Evolutionary conservation across 495 filamentous ascomycete species (phyloP), one percentile per base, ranked within the genome.

Genomic region (Eremomyces bilateralis): DNA sequence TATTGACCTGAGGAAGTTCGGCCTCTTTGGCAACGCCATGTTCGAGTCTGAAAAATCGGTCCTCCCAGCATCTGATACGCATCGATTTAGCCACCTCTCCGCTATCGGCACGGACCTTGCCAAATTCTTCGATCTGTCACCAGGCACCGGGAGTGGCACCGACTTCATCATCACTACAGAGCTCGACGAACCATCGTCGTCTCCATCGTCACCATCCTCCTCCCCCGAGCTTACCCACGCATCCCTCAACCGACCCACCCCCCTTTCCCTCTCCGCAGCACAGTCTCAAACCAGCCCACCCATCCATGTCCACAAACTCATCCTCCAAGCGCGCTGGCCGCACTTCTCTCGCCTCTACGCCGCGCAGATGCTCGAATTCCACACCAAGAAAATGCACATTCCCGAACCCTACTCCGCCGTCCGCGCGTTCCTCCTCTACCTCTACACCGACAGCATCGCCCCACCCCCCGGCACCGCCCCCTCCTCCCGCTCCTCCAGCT

Each of bases 321-420:
- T 97, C 33, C 63, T 97, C 15, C 80, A 84, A 50, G 74, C 90
- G 4, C 72, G 88, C 25, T 97, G 88, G 88, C 85, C 88, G 11
- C 90, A 97, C 52, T 97, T 97, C 53, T 71, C 73, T 17, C 73
- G 85, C 6, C 54, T 97, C 3, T 94, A 88, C 54, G 67, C 79
- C 15, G 69, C 85, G 6, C 81, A 91, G 43, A 95, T 97, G 88
- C 71, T 76, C 6, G 88, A 97, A 50, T 95, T 88, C 46, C 88
- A 95, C 51, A 81, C 79, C 10, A 83, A 84, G 45, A 79, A 78
- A 50, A 84, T 97, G 77, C 88, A 95, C 54, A 91, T 97, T 28
- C 84, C 90, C 0, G 90, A 95, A 49, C 81, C 83, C 1, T 95
- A 94, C 51, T 73, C 73, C 3, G 83, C 92, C 3, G 90, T 97